Conservation (phyloP, 2,329 filamentous ascomycete species). For the Colletotrichum sojae region DNA sequence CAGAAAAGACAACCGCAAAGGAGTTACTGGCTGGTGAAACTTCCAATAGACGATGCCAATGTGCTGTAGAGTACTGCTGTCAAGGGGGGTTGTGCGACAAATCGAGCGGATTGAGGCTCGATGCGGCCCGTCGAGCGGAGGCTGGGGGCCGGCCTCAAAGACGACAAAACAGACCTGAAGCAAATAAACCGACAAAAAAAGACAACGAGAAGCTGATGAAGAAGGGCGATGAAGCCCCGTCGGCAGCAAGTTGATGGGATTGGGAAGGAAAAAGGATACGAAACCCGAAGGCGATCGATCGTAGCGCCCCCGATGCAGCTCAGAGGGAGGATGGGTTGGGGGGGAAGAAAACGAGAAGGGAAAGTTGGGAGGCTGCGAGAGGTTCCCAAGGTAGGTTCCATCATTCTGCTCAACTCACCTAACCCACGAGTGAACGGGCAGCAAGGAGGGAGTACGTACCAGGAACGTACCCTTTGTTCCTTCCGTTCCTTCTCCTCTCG, state of each 20-base stretch:
- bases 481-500: constrained; percentile 32
- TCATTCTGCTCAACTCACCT: constrained; percentile 59
- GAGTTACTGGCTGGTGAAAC: constrained; percentile 7
- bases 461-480: constrained; percentile 35
- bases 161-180: constrained; percentile 22
- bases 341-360: constrained; percentile 52
- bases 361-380: constrained; percentile 55
- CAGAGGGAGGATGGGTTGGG: constrained; percentile 47
- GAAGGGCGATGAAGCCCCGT: constrained; percentile 16
- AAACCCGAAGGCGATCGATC: constrained; percentile 39
- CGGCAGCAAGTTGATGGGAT: constrained; percentile 34
- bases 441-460: constrained; percentile 30
- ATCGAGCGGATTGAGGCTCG: constrained; percentile 38
- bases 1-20: neutral
- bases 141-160: constrained; percentile 30
- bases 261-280: constrained; percentile 42
- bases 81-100: constrained; percentile 30
- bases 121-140: constrained; percentile 38
- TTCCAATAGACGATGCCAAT: constrained; percentile 11
- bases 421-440: constrained; percentile 58
- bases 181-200: constrained; percentile 23
- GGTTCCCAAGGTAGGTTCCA: constrained; percentile 38
- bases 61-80: neutral
- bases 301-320: constrained; percentile 38
- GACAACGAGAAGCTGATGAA: constrained; percentile 4